phyloP scores from a whole-genome alignment of 257 asterid species.

The Solanum medicagineum region DNA sequence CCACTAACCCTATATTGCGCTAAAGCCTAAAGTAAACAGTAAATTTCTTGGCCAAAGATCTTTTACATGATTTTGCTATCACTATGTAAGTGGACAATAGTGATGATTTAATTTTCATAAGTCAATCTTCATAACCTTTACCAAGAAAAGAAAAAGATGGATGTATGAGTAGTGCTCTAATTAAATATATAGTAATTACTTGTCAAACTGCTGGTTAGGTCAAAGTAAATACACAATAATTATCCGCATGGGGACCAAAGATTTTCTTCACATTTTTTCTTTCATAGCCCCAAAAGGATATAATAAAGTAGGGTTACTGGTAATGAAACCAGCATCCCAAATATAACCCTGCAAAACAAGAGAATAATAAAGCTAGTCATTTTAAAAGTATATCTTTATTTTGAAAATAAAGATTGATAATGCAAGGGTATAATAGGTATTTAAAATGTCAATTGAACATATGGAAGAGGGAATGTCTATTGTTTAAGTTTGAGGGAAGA shows the following conservation, averaged over 20 bases:
- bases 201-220: not conserved
- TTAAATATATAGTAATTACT: not conserved
- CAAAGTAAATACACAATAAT: not conserved
- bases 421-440: not conserved
- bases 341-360: conserved; percentile 43
- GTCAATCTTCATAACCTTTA: not conserved
- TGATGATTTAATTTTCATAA: not conserved
- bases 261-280: not conserved
- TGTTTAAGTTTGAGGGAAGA: too few relatives aligned
- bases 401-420: not conserved
- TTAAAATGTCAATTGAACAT: not conserved
- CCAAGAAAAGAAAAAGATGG: not conserved
- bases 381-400: not conserved
- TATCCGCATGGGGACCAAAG: not conserved
- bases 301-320: conserved; percentile 54
- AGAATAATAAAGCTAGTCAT: not conserved
- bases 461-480: too few relatives aligned
- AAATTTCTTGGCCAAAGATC: not conserved
- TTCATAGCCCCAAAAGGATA: conserved; percentile 36
- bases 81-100: not conserved
- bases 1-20: conserved; percentile 4
- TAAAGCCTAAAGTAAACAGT: not conserved
- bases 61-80: not conserved
- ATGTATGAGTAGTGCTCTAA: not conserved
- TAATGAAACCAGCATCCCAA: conserved; percentile 58